These are phyloP conservation scores for Fusarium napiforme DNA, from an alignment of 2,329 filamentous ascomycete genomes.

Conservation along the genomic window DNA sequence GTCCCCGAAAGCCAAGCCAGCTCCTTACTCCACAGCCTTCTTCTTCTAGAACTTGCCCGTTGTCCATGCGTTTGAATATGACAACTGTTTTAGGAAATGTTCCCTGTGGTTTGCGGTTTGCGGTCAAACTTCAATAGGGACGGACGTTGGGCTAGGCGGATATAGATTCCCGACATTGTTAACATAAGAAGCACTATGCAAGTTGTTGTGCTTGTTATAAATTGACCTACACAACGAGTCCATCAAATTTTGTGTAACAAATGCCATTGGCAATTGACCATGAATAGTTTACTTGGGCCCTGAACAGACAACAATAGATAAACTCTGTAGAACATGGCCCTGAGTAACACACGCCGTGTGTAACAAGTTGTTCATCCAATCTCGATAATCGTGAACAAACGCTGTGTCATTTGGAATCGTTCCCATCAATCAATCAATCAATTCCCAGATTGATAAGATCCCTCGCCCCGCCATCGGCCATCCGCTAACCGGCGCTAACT, in stretches of 20 bases:
- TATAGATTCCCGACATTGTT: background rate
- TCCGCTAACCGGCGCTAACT: constrained; percentile 39
- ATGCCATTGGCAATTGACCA: background rate
- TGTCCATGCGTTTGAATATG: constrained; percentile 23
- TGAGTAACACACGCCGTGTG: background rate
- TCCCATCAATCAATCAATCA: background rate
- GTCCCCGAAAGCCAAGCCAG: constrained; percentile 36
- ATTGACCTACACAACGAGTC: no score
- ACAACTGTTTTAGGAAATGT: background rate
- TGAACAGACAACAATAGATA: background rate
- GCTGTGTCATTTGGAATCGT: constrained; percentile 16
- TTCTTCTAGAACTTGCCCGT: constrained; percentile 35
- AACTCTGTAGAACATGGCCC: background rate
- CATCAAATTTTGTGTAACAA: background rate
- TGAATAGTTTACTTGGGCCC: background rate
- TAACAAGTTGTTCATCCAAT: background rate
- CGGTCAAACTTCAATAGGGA: background rate
- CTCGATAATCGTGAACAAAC: background rate
- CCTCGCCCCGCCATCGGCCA: constrained; percentile 36
- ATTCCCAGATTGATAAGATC: constrained; percentile 39
- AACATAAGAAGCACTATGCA: background rate
- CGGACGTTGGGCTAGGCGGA: background rate
- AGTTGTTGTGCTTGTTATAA: background rate
- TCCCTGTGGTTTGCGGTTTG: constrained; percentile 3
- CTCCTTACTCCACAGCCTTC: constrained; percentile 31